phyloP scores from a whole-genome alignment of 441 rosid species.

The Gossypium gossypioides region DNA sequence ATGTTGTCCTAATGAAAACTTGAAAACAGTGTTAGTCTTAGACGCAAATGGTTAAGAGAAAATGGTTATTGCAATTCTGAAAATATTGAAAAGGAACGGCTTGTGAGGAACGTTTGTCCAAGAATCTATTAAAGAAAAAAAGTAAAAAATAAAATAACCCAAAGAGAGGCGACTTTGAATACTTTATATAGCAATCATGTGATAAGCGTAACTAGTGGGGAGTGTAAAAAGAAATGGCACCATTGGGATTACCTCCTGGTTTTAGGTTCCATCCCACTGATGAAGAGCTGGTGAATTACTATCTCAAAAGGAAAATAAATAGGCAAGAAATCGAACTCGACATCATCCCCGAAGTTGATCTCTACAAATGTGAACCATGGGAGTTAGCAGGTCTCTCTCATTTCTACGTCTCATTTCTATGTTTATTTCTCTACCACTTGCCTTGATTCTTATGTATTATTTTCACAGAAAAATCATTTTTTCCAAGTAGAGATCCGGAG shows the following conservation, averaged over 20 bases:
- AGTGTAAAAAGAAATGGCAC: constrained; percentile 37
- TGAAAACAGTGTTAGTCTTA: no score
- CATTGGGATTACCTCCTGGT: constrained; percentile 86
- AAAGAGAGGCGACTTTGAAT: constrained; percentile 29
- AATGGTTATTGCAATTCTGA: neutral
- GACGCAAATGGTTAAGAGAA: no score
- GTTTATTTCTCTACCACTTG: neutral
- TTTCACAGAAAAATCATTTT: constrained; percentile 62
- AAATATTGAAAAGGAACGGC: constrained; percentile 20
- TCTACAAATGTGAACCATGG: constrained; percentile 96
- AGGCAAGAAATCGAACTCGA: constrained; percentile 83
- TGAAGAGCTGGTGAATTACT: constrained; percentile 85
- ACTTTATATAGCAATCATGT: constrained; percentile 19
- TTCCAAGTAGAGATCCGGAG: constrained; percentile 89
- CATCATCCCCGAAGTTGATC: constrained; percentile 88
- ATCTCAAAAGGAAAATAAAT: constrained; percentile 70
- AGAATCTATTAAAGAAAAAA: constrained; percentile 59
- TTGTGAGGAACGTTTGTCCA: constrained; percentile 52
- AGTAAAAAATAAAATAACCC: constrained; percentile 21
- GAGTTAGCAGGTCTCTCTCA: constrained; percentile 54
- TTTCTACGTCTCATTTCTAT: neutral
- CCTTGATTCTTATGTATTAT: neutral
- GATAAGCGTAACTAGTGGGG: neutral
- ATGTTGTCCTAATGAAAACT: no score
- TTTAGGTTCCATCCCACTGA: constrained; percentile 87